Evolutionary conservation across 495 filamentous ascomycete genomes (phyloP).

Genomic region (Neurospora discreta): DNA sequence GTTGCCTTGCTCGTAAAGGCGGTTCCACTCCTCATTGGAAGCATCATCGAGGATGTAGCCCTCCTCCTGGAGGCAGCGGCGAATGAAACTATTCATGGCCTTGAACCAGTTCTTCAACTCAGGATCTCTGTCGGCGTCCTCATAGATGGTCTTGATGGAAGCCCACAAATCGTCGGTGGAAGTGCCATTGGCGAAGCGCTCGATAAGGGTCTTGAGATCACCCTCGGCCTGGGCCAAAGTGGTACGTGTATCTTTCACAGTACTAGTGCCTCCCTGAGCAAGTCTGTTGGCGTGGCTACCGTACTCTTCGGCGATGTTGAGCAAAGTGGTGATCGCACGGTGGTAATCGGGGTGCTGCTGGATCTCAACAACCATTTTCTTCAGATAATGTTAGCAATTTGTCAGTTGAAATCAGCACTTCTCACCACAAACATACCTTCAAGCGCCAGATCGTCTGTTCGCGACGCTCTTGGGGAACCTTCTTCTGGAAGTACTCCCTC

Average conservation of each 20-base stretch:
- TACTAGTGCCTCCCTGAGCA: slow-evolving; percentile 48
- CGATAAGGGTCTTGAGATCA: slow-evolving; percentile 78
- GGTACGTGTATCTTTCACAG: slow-evolving; percentile 58
- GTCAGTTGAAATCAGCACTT: neutral
- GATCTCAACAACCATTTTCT: slow-evolving; percentile 93
- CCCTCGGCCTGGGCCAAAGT: slow-evolving; percentile 60
- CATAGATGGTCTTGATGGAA: slow-evolving; percentile 76
- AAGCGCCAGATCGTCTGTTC: slow-evolving; percentile 86
- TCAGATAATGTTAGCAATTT: slow-evolving; percentile 3
- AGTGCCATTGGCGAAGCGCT: slow-evolving; percentile 92
- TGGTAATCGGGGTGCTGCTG: slow-evolving; percentile 90
- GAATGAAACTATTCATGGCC: slow-evolving; percentile 61
- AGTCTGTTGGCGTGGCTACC: slow-evolving; percentile 58
- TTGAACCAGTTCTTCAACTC: slow-evolving; percentile 88
- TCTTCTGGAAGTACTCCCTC: slow-evolving; percentile 63
- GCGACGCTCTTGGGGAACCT: slow-evolving; percentile 87
- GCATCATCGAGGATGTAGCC: slow-evolving; percentile 82
- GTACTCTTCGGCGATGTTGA: slow-evolving; percentile 79
- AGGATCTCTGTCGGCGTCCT: slow-evolving; percentile 81
- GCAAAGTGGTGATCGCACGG: slow-evolving; percentile 73
- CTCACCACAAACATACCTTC: slow-evolving; percentile 37
- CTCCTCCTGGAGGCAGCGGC: slow-evolving; percentile 75
- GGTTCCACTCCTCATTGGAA: slow-evolving; percentile 73
- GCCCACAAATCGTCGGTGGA: slow-evolving; percentile 78
- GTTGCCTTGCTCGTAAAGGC: slow-evolving; percentile 74